These are phyloP conservation scores for Pythium insidiosum DNA, from an alignment of 352 stramenopile species.

Conservation along the genomic window DNA sequence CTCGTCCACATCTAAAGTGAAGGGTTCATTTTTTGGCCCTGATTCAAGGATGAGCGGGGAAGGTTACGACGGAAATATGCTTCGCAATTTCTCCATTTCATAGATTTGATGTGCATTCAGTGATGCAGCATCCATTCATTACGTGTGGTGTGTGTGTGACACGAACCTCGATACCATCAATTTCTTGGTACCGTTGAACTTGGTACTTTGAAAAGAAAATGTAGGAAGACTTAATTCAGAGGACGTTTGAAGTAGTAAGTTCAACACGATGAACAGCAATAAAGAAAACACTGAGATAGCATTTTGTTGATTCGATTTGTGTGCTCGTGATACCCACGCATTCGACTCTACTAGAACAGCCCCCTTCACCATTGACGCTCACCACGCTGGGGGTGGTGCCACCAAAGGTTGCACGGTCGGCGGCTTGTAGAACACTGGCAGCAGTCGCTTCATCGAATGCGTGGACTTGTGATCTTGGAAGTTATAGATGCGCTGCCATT, in stretches of 20 bases:
- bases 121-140: too few species aligned
- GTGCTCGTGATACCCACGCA: too few species aligned
- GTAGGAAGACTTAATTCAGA: slow-evolving; percentile 1
- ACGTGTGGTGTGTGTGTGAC: too few species aligned
- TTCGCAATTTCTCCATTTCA: slow-evolving; percentile 26
- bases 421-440: slow-evolving; percentile 51
- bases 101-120: background rate
- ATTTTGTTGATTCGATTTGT: too few species aligned
- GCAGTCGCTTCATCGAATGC: slow-evolving; percentile 60
- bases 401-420: background rate
- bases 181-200: too few species aligned
- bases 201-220: too few species aligned
- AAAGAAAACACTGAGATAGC: background rate
- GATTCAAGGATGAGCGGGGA: slow-evolving; percentile 20
- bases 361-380: background rate
- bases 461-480: slow-evolving; percentile 53
- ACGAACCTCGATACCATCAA: too few species aligned
- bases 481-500: slow-evolving; percentile 70
- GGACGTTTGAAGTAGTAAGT: too few species aligned
- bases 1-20: slow-evolving; percentile 8
- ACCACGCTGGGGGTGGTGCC: background rate
- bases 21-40: slow-evolving; percentile 11
- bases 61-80: slow-evolving; percentile 20
- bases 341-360: too few species aligned
- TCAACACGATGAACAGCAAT: background rate